Evolutionary conservation across 305 asterid species (phyloP), one percentile per base, ranked within the genome.

Genomic region (Solanum hybrid): DNA sequence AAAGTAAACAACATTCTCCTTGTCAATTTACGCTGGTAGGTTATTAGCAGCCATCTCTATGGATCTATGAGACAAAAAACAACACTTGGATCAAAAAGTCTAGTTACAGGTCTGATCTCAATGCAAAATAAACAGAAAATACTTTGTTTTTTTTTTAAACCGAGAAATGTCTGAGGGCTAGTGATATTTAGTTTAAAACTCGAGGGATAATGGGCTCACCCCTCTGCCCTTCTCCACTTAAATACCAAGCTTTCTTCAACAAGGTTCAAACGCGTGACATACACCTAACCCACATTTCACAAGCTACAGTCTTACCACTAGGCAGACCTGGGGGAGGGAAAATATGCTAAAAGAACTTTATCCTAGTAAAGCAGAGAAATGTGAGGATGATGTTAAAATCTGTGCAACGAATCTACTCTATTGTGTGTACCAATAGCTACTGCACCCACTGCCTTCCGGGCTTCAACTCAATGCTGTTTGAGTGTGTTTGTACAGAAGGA

Each of bases 11-110:
- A 88, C 92, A 89, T 69, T 85, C 32, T 91, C 86, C 86, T 17
- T 79, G 4, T 72, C 51, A 42, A 80, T 16, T 29, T 77, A 69
- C 4, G 87, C 29, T 22, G 90, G 87, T 51, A 81, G 60, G 5
- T 78, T 71, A 11, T 64, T 87, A 29, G 84, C 86, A 17, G 66
- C 90, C 92, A 91, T 82, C 40, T 24, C 42, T 69, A 13, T 51
- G 1, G 14, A 86, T 12, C 87, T 66, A 42, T n/a, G 38, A 42
- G 34, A 51, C n/a, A 80, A 51, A 80, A 66, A 69, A 10, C 26
- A 42, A 66, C 75, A 36, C 40, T 34, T 34, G 24, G 38, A 29
- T 82, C 38, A 82, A 46, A 17, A 46, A 27, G 31, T 46, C 73
- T 29, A 46, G 36, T 82, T 46, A 82, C 37, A 46, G 3, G 29